Conservation (phyloP, 129 eudicot species). For the Centrapalus pauciflorus region DNA sequence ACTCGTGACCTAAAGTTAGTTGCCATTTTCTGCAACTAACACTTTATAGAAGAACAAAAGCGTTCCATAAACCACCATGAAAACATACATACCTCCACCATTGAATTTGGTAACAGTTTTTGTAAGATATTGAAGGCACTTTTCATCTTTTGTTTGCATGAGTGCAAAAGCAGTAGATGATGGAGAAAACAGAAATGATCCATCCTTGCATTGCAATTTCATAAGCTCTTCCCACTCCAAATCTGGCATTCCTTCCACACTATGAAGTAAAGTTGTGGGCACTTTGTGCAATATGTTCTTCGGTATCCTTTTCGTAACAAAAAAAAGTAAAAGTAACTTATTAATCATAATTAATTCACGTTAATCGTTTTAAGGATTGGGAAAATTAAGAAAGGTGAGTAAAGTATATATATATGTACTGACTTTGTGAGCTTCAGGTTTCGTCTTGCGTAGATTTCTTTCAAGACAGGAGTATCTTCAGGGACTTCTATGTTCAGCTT, state of each 20-base stretch:
- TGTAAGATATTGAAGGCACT: conserved; percentile 65
- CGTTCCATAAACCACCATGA: not conserved
- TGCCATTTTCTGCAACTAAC: too few species aligned
- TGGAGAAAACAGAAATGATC: conserved; percentile 91
- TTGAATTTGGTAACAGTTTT: conserved; percentile 54
- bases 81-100: conserved; percentile 73
- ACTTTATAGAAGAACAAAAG: not conserved
- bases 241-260: conserved; percentile 86
- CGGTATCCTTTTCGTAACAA: conserved; percentile 62
- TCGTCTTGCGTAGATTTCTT: conserved; percentile 63
- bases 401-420: too few species aligned
- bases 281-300: conserved; percentile 65
- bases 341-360: not conserved
- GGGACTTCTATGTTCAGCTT: conserved; percentile 52
- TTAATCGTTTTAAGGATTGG: not conserved
- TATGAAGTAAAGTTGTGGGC: conserved; percentile 91
- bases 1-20: too few species aligned
- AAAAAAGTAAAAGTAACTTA: not conserved
- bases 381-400: not conserved
- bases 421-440: conserved; percentile 86
- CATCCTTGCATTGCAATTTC: conserved; percentile 65
- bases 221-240: conserved; percentile 84
- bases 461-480: conserved; percentile 50
- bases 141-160: conserved; percentile 69
- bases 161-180: conserved; percentile 98